These are phyloP conservation scores for Phialophora tarda DNA, from an alignment of 2,329 filamentous ascomycete genomes.

Conservation along the genomic window DNA sequence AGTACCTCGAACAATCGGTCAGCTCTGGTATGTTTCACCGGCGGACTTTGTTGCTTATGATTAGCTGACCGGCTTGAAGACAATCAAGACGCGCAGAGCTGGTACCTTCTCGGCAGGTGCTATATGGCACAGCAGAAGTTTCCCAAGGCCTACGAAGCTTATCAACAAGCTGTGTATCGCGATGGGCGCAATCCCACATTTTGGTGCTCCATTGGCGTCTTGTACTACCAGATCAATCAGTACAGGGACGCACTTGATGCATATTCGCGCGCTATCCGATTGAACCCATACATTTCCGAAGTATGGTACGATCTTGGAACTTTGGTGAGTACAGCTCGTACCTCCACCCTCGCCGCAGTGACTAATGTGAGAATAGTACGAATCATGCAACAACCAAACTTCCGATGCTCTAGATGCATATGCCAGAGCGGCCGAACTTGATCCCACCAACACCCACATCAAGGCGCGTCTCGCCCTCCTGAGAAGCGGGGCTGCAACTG, in stretches of 20 bases:
- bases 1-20: conserved; percentile 96
- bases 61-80: conserved; percentile 59
- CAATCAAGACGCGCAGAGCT: conserved; percentile 93
- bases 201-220: conserved; percentile 98
- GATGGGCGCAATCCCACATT: conserved; percentile 98
- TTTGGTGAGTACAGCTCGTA: conserved; percentile 66
- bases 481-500: conserved; percentile 76
- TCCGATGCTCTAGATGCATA: conserved; percentile 95
- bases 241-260: conserved; percentile 97
- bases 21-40: conserved; percentile 72
- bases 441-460: conserved; percentile 92
- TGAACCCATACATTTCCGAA: conserved; percentile 98
- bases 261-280: conserved; percentile 91
- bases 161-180: conserved; percentile 97
- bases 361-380: conserved; percentile 68
- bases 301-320: conserved; percentile 99
- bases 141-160: conserved; percentile 96
- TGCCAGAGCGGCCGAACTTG: conserved; percentile 89
- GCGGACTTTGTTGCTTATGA: background rate
- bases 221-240: conserved; percentile 99
- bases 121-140: conserved; percentile 99
- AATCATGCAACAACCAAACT: conserved; percentile 99
- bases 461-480: conserved; percentile 91
- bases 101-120: conserved; percentile 95
- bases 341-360: background rate